Evolutionary conservation across 805 yeast genomes (phyloP).

Genomic region (Metschnikowia proteae): DNA sequence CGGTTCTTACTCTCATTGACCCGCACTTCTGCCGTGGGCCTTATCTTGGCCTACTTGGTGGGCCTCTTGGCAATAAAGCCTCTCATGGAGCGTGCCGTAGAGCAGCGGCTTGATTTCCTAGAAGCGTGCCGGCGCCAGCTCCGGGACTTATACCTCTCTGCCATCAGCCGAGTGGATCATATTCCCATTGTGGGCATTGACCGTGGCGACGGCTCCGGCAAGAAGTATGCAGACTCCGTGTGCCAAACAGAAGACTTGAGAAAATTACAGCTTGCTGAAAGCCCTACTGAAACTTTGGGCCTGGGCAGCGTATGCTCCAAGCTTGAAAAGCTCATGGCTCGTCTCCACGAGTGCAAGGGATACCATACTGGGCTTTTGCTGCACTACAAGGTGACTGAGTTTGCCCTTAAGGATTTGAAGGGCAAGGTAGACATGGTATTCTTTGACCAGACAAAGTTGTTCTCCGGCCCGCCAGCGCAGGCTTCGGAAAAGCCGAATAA

Average conservation of each 20-base stretch:
- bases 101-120: constrained; percentile 32
- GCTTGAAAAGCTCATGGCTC: constrained; percentile 21
- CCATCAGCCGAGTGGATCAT: constrained; percentile 31
- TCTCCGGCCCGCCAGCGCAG: constrained; percentile 16
- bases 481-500: not conserved
- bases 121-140: constrained; percentile 30
- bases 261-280: constrained; percentile 16
- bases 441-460: constrained; percentile 32
- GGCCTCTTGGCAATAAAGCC: constrained; percentile 35
- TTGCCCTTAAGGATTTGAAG: constrained; percentile 33
- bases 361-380: constrained; percentile 29
- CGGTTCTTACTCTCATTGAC: constrained; percentile 30
- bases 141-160: constrained; percentile 33
- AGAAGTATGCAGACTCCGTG: constrained; percentile 35
- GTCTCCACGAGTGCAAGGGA: constrained; percentile 25
- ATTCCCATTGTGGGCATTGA: constrained; percentile 40
- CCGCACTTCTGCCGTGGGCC: constrained; percentile 30
- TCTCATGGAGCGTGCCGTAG: constrained; percentile 26
- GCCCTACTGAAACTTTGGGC: constrained; percentile 23
- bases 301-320: constrained; percentile 24
- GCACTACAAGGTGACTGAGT: constrained; percentile 29
- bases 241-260: constrained; percentile 33
- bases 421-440: constrained; percentile 33
- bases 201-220: constrained; percentile 25
- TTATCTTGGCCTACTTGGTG: constrained; percentile 28